Conservation (phyloP, 352 stramenopile genomes). For the Aphanomyces stellatus region DNA sequence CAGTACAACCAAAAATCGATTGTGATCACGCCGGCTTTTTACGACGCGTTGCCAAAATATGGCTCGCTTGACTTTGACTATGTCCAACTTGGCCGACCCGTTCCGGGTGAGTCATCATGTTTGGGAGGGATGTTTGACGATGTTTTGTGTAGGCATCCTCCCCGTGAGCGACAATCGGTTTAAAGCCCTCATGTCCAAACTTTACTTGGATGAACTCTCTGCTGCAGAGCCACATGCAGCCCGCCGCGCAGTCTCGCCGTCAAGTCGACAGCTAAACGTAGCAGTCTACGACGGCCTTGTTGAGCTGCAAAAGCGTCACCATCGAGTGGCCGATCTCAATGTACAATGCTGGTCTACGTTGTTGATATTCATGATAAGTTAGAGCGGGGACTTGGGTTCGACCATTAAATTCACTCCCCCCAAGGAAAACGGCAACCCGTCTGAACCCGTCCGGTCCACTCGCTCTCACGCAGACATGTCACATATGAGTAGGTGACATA, state of each 20-base stretch:
- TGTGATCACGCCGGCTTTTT: constrained; percentile 43
- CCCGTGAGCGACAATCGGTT: constrained; percentile 56
- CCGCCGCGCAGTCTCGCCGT: background rate
- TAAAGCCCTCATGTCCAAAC: constrained; percentile 40
- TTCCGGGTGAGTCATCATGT: background rate
- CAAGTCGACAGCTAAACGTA: background rate
- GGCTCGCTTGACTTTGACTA: constrained; percentile 70
- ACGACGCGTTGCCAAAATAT: constrained; percentile 53
- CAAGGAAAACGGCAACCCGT: background rate
- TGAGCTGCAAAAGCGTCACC: background rate
- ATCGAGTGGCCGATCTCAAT: background rate
- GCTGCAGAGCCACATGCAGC: too few species aligned
- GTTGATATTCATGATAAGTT: too few species aligned
- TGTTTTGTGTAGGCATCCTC: constrained; percentile 13
- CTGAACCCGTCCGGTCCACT: background rate
- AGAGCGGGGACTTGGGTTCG: background rate
- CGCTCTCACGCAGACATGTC: too few species aligned
- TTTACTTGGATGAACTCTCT: constrained; percentile 15
- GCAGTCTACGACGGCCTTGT: background rate
- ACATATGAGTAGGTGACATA: constrained; percentile 11
- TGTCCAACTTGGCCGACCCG: constrained; percentile 37
- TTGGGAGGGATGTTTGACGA: background rate
- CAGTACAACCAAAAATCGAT: constrained; percentile 52
- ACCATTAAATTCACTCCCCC: background rate
- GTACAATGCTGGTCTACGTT: background rate